Percentiles rank a stretch among this genome's conserved stretches.
phyloP scores from a whole-genome alignment of 441 rosid species.

The Breynia disticha region DNA sequence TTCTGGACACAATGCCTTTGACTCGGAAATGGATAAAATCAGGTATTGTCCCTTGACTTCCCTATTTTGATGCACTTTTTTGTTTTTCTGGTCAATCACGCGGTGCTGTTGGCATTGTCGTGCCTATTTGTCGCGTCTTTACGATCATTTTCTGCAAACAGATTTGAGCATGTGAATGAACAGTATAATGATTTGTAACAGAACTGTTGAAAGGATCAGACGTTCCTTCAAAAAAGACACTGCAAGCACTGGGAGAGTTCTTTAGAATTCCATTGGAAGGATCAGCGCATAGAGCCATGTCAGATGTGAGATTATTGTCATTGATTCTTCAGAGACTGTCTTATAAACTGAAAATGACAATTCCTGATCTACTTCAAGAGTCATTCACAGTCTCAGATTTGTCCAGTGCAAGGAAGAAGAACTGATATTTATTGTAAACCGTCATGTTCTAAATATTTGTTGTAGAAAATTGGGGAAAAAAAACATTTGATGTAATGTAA shows the following conservation, averaged over 20 bases:
- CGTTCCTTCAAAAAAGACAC: conserved; percentile 25
- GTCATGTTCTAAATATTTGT: too few relatives aligned
- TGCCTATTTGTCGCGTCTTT: too few relatives aligned
- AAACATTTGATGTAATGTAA: too few relatives aligned
- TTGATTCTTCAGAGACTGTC: conserved; percentile 60
- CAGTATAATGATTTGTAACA: background rate
- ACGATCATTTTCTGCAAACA: too few relatives aligned
- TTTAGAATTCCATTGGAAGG: conserved; percentile 37
- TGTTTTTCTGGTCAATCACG: background rate
- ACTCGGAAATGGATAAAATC: conserved; percentile 59
- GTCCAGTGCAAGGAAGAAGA: background rate
- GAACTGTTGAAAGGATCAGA: conserved; percentile 26
- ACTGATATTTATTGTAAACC: too few relatives aligned
- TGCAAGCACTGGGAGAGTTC: conserved; percentile 41
- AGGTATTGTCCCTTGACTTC: conserved; percentile 28
- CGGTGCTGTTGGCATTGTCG: too few relatives aligned
- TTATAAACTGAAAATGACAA: conserved; percentile 42
- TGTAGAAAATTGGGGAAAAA: too few relatives aligned
- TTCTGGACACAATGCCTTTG: conserved; percentile 52
- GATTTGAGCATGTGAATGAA: too few relatives aligned
- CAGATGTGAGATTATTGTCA: conserved; percentile 56
- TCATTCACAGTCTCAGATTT: conserved; percentile 40
- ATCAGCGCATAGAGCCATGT: conserved; percentile 82
- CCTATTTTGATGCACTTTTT: background rate
- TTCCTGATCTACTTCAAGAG: conserved; percentile 39